Evolutionary conservation across 352 stramenopile genomes (phyloP), one percentile per base, ranked within the genome.

Genomic region (Globisporangium ultimum): DNA sequence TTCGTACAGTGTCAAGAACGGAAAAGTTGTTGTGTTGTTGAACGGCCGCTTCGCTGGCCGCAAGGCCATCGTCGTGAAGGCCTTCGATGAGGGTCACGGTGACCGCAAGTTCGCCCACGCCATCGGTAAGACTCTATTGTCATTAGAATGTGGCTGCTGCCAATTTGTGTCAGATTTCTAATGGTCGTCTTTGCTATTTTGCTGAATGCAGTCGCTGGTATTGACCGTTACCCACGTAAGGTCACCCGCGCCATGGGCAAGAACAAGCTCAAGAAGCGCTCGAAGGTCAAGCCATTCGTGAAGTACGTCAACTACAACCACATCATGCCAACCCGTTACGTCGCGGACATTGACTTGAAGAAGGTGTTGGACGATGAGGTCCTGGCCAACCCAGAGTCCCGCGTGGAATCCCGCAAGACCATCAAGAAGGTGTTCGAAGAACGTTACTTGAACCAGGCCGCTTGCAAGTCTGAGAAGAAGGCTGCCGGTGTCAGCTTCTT

Each of bases 301-400:
- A 99, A 99, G 87, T 98, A 97, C 84, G 87, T 99, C 67, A 99
- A 99, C 89, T 98, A 98, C 78, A 98, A 98, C 87, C 97, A 99
- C 84, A 91, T 99, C 70, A 99, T 99, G 94, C 97, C 97, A 60
- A 99, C 97, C 55, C 95, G 97, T 74, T 99, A 99, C 80, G 85
- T 98, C 48, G 96, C 98, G 34, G 97, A 99, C 87, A 97, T 99
- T 70, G 97, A 99, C 83, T 80, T 99, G 63, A 99, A 99, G 92
- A 99, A 99, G 86, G 87, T 99, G 58, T 88, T 97, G 18, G 88
- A 96, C 73, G 87, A 93, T 56, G 87, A 94, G 66, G 87, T 94
- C 58, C 65, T 97, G 48, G 79, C 72, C 53, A 89, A 91, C 68
- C 80, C 80, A 50, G 85, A 94, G 68, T 82, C 72, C 63, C 81